phyloP scores from a whole-genome alignment of 345 rosid species.

The Diplotaxis tenuifolia region DNA sequence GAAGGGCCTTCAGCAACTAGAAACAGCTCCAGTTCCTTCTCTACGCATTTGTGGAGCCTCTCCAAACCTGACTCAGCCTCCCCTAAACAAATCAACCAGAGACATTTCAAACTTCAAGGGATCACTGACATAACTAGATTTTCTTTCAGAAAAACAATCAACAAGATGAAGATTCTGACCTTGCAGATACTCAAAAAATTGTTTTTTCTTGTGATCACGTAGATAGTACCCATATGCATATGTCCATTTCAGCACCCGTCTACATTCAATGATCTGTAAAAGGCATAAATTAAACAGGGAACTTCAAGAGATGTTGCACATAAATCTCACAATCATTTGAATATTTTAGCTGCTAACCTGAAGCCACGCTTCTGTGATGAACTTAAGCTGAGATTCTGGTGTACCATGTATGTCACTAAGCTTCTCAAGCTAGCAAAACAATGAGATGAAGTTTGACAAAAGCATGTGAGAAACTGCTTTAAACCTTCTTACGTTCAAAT shows the following conservation, averaged over 20 bases:
- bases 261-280: constrained; percentile 69
- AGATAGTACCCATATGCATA: constrained; percentile 88
- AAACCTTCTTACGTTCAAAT: constrained; percentile 6
- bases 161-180: constrained; percentile 40
- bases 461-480: constrained; percentile 15
- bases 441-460: constrained; percentile 27
- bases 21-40: constrained; percentile 25
- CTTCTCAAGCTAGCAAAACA: constrained; percentile 49
- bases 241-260: constrained; percentile 91
- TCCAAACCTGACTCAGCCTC: constrained; percentile 43
- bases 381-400: constrained; percentile 79
- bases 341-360: constrained; percentile 48
- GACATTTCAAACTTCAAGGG: constrained; percentile 6
- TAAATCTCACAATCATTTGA: neutral
- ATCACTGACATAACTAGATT: neutral
- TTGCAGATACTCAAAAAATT: constrained; percentile 84
- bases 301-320: neutral
- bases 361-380: constrained; percentile 83
- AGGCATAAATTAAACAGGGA: constrained; percentile 27
- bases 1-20: constrained; percentile 39
- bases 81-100: constrained; percentile 34
- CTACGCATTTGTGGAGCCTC: constrained; percentile 40
- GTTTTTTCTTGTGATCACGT: constrained; percentile 56
- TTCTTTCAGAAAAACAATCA: neutral
- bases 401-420: constrained; percentile 65